Evolutionary conservation across 805 yeast genomes (phyloP).

Genomic region (Yamadazyma laniorum): DNA sequence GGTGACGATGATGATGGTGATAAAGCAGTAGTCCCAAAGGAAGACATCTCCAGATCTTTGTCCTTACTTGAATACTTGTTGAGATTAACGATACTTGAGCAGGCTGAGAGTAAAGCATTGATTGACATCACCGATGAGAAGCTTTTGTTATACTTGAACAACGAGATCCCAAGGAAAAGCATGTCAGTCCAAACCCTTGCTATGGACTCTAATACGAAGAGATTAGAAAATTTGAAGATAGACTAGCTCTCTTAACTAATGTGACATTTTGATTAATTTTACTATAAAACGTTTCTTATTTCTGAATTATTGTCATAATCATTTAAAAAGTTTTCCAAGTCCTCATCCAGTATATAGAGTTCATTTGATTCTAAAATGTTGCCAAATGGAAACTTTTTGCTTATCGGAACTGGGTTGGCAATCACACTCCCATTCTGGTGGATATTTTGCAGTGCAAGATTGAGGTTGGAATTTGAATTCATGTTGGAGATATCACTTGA

Average conservation of each 20-base stretch:
- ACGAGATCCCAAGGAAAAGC: slow-evolving; percentile 38
- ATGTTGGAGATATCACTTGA: slow-evolving; percentile 7
- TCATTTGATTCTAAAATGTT: slow-evolving; percentile 15
- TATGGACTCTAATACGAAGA: slow-evolving; percentile 31
- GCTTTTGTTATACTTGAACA: slow-evolving; percentile 56
- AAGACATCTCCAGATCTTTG: slow-evolving; percentile 20
- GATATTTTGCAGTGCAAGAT: not conserved
- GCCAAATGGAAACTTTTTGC: slow-evolving; percentile 5
- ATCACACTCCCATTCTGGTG: not conserved
- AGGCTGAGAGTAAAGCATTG: slow-evolving; percentile 54
- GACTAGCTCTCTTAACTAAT: slow-evolving; percentile 9
- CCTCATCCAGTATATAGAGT: slow-evolving; percentile 16
- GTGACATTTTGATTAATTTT: not conserved
- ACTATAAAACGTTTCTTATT: too few relatives aligned
- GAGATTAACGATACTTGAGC: slow-evolving; percentile 58
- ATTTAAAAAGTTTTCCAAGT: slow-evolving; percentile 12
- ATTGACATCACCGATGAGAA: slow-evolving; percentile 64
- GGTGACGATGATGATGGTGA: slow-evolving; percentile 8
- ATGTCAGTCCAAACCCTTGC: slow-evolving; percentile 2
- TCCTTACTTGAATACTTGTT: slow-evolving; percentile 64
- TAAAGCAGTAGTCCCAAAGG: slow-evolving; percentile 13
- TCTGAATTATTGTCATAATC: slow-evolving; percentile 8
- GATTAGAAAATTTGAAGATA: slow-evolving; percentile 27
- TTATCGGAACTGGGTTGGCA: slow-evolving; percentile 7
- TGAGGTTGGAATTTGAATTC: slow-evolving; percentile 3